These are phyloP conservation scores for Solanum virginianum DNA, from an alignment of 257 asterid genomes.

Conservation along the genomic window DNA sequence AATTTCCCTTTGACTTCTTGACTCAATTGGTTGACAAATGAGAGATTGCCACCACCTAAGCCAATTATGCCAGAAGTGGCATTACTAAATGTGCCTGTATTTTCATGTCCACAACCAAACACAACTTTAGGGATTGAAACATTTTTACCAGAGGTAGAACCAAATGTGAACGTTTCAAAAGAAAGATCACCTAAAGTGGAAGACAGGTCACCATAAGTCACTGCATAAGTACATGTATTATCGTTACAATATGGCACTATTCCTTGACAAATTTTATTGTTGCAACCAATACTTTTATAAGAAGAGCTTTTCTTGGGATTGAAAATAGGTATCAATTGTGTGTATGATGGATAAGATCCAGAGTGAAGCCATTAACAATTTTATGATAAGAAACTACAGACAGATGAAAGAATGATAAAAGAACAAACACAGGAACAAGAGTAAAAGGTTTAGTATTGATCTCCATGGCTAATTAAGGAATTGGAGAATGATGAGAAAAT, in stretches of 20 bases:
- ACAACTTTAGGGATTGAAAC: not conserved
- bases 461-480: not conserved
- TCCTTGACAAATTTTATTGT: not conserved
- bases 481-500: not conserved
- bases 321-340: not conserved
- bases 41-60: slow-evolving; percentile 1
- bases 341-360: slow-evolving; percentile 6
- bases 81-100: not conserved
- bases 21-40: not conserved
- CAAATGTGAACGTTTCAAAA: not conserved
- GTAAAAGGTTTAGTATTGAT: not conserved
- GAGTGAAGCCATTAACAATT: not conserved
- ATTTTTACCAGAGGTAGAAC: not conserved
- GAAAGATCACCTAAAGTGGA: not conserved
- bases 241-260: not conserved
- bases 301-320: slow-evolving; percentile 5
- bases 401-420: not conserved
- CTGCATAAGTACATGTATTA: not conserved
- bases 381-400: not conserved
- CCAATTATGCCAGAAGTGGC: slow-evolving; percentile 1
- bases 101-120: slow-evolving; percentile 7
- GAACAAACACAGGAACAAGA: not conserved
- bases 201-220: slow-evolving; percentile 5
- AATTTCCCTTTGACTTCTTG: not conserved
- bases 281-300: not conserved